Evolutionary conservation across 2,329 filamentous ascomycete genomes (phyloP), one percentile per base, ranked within the genome.

Genomic region (Hyphodiscus sp.): DNA sequence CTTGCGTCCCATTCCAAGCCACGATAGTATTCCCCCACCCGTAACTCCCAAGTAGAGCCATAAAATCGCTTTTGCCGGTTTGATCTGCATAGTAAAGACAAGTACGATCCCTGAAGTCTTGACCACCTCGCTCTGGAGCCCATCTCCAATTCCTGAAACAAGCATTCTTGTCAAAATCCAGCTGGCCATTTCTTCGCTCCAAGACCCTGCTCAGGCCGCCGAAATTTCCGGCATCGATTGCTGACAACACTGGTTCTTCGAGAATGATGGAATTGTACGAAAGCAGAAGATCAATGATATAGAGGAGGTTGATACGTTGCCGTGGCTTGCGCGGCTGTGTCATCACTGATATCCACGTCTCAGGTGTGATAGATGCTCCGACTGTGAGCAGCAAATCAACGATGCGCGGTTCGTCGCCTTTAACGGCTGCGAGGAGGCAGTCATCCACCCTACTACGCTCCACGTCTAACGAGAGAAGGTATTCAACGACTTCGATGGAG

Each of bases 141-240:
- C 45, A 47, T 26, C 45, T 47, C 45, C 45, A 47, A 47, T 47
- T 47, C 45, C 19, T n/a, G 10, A 47, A 47, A n/a, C 8, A 15
- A 15, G 16, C 45, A 47, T 47, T 47, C 45, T 23, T 23, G 26
- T 47, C 45, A 16, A 47, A 47, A n/a, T 29, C 23, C 45, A 47
- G 45, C 20, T 29, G 8, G 16, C 23, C 45, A 11, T 47, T 47
- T 20, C 45, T 20, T 20, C 26, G 20, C 45, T 29, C 23, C 45
- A 47, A 29, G 10, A 47, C 26, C 20, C 26, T 47, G 45, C 45
- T 47, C 23, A 47, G 7, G 26, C 19, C 45, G 9, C 18, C 45
- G 16, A 47, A 47, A 16, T 47, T 47, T 13, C 23, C 45, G 23
- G 8, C 26, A 26, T 47, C 45, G 26, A 47, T 47, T 29, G 45